These are phyloP conservation scores for Macrocybe gigantea DNA, from an alignment of 768 basidiomycete genomes.

Conservation along the genomic window DNA sequence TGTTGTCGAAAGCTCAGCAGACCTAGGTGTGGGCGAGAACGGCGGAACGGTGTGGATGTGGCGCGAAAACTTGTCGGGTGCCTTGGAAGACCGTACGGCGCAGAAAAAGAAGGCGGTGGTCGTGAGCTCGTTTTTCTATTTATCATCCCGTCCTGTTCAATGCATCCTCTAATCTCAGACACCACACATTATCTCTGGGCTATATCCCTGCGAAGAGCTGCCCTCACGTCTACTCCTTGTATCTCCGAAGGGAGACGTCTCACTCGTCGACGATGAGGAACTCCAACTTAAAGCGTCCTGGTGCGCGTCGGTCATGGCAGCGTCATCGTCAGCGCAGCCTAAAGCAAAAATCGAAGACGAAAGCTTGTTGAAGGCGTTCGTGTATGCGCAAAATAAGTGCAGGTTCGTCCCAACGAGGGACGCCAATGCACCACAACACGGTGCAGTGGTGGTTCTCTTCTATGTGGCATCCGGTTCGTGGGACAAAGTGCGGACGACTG, in stretches of 20 bases:
- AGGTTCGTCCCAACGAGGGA: constrained; percentile 19
- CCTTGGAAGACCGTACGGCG: constrained; percentile 20
- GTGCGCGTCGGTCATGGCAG: neutral
- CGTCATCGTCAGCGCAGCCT: constrained; percentile 9
- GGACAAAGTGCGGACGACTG: constrained; percentile 13
- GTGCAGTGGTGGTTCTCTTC: constrained; percentile 19
- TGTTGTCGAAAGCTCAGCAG: constrained; percentile 43
- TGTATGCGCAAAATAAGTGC: constrained; percentile 20
- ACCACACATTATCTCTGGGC: constrained; percentile 28
- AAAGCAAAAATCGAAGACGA: neutral
- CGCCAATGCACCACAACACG: constrained; percentile 10
- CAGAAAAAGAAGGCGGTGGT: constrained; percentile 35
- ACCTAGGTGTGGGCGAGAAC: constrained; percentile 30
- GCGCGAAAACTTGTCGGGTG: constrained; percentile 44
- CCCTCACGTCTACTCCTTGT: constrained; percentile 20
- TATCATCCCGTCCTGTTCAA: constrained; percentile 8
- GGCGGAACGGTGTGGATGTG: constrained; percentile 58
- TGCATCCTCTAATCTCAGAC: constrained; percentile 27
- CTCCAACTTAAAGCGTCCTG: too few relatives aligned
- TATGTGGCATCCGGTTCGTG: constrained; percentile 13
- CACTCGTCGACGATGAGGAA: constrained; percentile 21
- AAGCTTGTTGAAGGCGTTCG: constrained; percentile 18
- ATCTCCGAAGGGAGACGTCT: constrained; percentile 24
- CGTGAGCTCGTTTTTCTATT: constrained; percentile 29
- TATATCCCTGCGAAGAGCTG: constrained; percentile 18